Evolutionary conservation across 768 basidiomycete genomes (phyloP).

Genomic region (Nidularia pulvinata): DNA sequence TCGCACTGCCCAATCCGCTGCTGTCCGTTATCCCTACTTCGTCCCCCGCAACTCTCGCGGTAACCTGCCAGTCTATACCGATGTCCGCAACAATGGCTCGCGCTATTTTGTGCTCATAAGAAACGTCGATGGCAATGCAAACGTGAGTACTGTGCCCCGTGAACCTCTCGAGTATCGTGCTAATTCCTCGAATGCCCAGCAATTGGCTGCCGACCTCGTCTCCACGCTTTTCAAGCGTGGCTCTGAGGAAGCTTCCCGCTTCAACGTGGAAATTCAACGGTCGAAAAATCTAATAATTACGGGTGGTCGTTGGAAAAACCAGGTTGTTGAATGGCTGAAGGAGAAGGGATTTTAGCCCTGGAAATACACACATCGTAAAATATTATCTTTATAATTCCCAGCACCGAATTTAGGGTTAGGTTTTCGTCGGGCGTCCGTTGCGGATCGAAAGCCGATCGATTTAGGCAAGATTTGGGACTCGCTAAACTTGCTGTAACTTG

Average conservation of each 20-base stretch:
- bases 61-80: slow-evolving; percentile 74
- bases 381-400: background rate
- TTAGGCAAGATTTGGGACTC: too few species aligned
- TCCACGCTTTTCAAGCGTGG: slow-evolving; percentile 45
- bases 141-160: slow-evolving; percentile 28
- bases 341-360: slow-evolving; percentile 57
- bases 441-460: slow-evolving; percentile 12
- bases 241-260: slow-evolving; percentile 43
- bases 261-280: slow-evolving; percentile 46
- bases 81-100: slow-evolving; percentile 66
- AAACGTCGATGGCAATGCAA: slow-evolving; percentile 64
- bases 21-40: slow-evolving; percentile 40
- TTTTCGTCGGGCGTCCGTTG: slow-evolving; percentile 10
- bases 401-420: slow-evolving; percentile 26
- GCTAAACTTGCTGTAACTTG: too few species aligned
- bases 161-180: slow-evolving; percentile 11
- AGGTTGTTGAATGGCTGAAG: slow-evolving; percentile 63
- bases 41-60: slow-evolving; percentile 68
- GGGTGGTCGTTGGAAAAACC: slow-evolving; percentile 63
- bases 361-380: too few species aligned
- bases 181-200: slow-evolving; percentile 29
- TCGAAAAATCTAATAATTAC: slow-evolving; percentile 56
- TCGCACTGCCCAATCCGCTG: slow-evolving; percentile 3
- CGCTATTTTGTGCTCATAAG: slow-evolving; percentile 59
- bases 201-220: slow-evolving; percentile 56